Evolutionary conservation across 202 grass and related monocot species (phyloP), one percentile per base, ranked within the genome.

Genomic region (Tripidium arundinaceum): DNA sequence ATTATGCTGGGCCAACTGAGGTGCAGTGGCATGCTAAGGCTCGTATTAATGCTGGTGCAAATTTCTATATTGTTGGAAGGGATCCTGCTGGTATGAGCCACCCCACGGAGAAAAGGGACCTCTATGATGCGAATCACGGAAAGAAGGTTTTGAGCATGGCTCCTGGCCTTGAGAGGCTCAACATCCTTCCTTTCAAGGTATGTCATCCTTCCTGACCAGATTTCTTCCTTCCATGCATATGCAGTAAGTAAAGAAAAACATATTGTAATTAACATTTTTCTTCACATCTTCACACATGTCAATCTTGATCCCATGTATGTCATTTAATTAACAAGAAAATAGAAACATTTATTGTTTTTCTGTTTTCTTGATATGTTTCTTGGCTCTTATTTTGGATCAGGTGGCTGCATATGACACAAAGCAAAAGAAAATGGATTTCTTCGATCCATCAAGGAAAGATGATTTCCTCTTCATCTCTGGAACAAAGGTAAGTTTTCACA

Each of bases 181-280:
- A 99, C 52, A 99, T 99, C 45, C 92, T 99, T 61, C 96, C 96
- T 67, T 99, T 99, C 96, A 99, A 92, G 90, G 96, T 99, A 70
- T 39, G 37, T 21, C 52, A 69, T 82, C 45, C 16, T 80, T 69
- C 26, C n/a, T 24, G 26, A 34, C 11, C 29, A 78, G 52, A 68
- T 72, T 28, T 25, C 16, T 67, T 26, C 38, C 66, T 50, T 52
- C 15, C 11, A 83, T 76, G 28, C 25, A 70, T 15, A 62, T 81
- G 0, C 21, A 43, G 3, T 39, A 1, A 66, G 33, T 21, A 69
- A 8, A 69, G n/a, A 25, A 31, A 2, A 70, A 7, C 24, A 33
- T 33, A 33, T 70, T 80, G 36, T 8, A 31, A 15, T 57, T 57
- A 18, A 26, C 26, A 72, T 25, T 58, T 67, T 76, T 2, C 21